Conservation (phyloP, 1,139 yeast genomes). For the Oligophagozyma castellii region DNA sequence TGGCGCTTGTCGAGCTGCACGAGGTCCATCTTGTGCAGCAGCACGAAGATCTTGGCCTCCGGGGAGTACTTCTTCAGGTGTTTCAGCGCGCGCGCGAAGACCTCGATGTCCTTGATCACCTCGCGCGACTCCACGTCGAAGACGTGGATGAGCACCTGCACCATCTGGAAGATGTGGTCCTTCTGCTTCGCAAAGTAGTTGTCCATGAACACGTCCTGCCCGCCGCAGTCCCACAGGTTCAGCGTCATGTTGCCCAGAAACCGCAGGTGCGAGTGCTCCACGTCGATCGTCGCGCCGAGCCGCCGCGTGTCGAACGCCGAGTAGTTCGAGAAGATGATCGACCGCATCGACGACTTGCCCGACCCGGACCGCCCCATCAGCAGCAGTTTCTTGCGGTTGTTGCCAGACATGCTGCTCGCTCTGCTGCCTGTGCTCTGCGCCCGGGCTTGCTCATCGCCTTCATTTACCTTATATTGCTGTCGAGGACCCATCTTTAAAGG, state of each 20-base stretch:
- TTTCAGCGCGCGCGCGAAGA: slow-evolving; percentile 71
- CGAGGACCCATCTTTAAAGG: too few relatives aligned
- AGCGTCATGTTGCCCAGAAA: slow-evolving; percentile 91
- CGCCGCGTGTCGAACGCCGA: slow-evolving; percentile 94
- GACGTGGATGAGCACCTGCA: slow-evolving; percentile 92
- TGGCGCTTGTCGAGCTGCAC: slow-evolving; percentile 80
- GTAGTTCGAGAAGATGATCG: slow-evolving; percentile 87
- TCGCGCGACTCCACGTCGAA: slow-evolving; percentile 92
- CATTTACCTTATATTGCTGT: too few relatives aligned
- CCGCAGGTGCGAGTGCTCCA: slow-evolving; percentile 87
- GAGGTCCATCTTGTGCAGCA: slow-evolving; percentile 91
- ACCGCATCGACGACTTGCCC: slow-evolving; percentile 95
- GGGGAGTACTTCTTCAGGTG: slow-evolving; percentile 81
- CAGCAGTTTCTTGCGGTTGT: slow-evolving; percentile 22
- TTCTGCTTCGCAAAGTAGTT: slow-evolving; percentile 78
- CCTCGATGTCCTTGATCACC: slow-evolving; percentile 85
- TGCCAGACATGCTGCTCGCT: background rate
- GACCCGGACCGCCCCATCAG: slow-evolving; percentile 86
- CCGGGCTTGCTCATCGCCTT: background rate
- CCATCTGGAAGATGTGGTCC: slow-evolving; percentile 89
- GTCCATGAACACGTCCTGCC: slow-evolving; percentile 94
- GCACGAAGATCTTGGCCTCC: slow-evolving; percentile 79
- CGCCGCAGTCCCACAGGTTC: slow-evolving; percentile 97
- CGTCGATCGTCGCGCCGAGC: slow-evolving; percentile 94
- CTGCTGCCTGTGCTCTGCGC: slow-evolving; percentile 1